Conservation (phyloP, 2,329 filamentous ascomycete species). For the Botrytis elliptica region DNA sequence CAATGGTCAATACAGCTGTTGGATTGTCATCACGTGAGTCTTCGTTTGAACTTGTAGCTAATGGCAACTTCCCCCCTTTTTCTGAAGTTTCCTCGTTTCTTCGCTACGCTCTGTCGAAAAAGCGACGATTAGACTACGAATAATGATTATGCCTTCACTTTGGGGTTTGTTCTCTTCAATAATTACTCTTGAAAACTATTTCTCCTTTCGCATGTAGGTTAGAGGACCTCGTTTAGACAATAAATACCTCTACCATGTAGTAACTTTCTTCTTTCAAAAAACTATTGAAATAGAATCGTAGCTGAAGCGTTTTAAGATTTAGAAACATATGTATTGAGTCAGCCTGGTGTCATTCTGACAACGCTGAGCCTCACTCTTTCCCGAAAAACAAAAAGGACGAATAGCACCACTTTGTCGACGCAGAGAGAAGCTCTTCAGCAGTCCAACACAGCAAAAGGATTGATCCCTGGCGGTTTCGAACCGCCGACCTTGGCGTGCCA, state of each 20-base stretch:
- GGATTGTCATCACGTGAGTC: neutral
- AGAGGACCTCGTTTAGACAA: too few species aligned
- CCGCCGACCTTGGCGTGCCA: constrained; percentile 6
- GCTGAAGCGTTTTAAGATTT: too few species aligned
- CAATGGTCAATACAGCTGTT: neutral
- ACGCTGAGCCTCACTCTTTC: too few species aligned
- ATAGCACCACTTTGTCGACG: too few species aligned
- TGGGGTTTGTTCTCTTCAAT: neutral
- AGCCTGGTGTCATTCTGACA: too few species aligned
- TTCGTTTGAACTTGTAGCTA: neutral
- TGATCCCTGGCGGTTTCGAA: constrained; percentile 1
- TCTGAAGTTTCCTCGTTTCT: too few species aligned
- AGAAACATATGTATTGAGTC: too few species aligned
- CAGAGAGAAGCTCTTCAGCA: too few species aligned
- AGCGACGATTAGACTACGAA: neutral
- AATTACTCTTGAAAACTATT: neutral
- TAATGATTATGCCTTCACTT: neutral
- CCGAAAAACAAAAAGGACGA: too few species aligned
- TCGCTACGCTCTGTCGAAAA: neutral
- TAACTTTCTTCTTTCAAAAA: too few species aligned
- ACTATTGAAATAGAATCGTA: too few species aligned
- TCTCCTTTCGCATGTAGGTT: neutral
- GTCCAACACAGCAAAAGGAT: neutral
- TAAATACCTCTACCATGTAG: too few species aligned
- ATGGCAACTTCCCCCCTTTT: neutral